Base-by-base conservation (phyloP, 2,329 filamentous ascomycete genomes). In the Sarocladium brachiariae region DNA sequence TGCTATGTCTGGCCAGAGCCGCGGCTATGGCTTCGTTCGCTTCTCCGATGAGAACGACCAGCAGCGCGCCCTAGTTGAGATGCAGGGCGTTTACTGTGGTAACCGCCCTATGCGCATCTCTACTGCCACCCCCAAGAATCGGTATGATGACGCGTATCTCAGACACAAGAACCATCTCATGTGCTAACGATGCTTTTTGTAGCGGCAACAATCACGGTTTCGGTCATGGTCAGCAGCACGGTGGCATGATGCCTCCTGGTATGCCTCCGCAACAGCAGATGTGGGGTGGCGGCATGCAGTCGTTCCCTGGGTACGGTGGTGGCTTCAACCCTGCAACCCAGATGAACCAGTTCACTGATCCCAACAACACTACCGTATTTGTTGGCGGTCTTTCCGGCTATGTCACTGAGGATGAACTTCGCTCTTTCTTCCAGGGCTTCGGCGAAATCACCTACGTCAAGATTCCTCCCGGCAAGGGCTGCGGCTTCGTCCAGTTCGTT, bases 261-360 rank as follows among this genome's bases (percentile, higher is more conserved):
- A 71, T 76, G 63, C 70, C 70, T 50, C 67, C 63, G 56, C 70
- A 71, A 56, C 71, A 76, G 59, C 73, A 73, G 56, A 69, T 69
- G 65, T 70, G 68, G 69, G 63, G 60, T 56, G 61, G 56, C 60
- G 66, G 53, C 18, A 48, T 57, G 8, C 46, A 49, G 21, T 37
- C 30, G 9, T 49, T 49, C 33, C 46, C 38, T 21, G 46, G 39
- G 34, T 68, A 67, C 48, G 68, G 70, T 16, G 71, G 69, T 46
- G 67, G 66, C 10, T 77, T 74, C 62, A 76, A 75, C 58, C 73
- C 73, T 4, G 67, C 72, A 53, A 72, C 70, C 14, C 70, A 72
- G 57, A 97, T 99, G 93, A 99, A 99, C 74, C 93, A 99, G 73
- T 99, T 99, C 76, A 99, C 93, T 33, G 93, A 99, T 63, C 93